Conservation (phyloP, 179 eudicot genomes). For the Silene noctiflora region DNA sequence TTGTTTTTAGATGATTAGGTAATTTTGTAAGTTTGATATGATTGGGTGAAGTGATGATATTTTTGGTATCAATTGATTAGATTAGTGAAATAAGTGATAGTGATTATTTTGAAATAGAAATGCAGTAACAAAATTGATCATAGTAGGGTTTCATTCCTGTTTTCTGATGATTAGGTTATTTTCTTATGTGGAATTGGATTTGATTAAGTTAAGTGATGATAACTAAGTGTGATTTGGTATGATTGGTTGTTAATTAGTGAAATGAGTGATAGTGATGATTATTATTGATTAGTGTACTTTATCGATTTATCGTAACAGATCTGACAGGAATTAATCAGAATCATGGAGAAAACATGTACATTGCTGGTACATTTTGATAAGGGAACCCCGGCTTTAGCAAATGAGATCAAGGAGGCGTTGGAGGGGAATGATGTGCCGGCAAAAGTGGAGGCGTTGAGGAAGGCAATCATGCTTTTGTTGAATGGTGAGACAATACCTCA, state of each 20-base stretch:
- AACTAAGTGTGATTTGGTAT: background rate
- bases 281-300: slow-evolving; percentile 8
- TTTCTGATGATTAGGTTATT: background rate
- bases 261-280: slow-evolving; percentile 7
- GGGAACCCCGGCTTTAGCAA: slow-evolving; percentile 73
- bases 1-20: background rate
- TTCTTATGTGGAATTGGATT: background rate
- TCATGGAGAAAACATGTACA: slow-evolving; percentile 71
- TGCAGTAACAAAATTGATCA: slow-evolving; percentile 1
- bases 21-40: background rate
- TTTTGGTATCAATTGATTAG: slow-evolving; percentile 1
- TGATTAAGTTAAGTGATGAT: background rate
- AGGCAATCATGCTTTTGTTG: slow-evolving; percentile 65
- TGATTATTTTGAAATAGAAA: background rate
- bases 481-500: slow-evolving; percentile 74
- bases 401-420: slow-evolving; percentile 74
- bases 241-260: slow-evolving; percentile 1
- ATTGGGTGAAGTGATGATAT: background rate
- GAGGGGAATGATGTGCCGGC: slow-evolving; percentile 60
- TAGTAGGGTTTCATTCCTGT: slow-evolving; percentile 17
- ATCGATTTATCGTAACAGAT: slow-evolving; percentile 19
- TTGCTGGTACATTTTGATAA: slow-evolving; percentile 65
- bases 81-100: slow-evolving; percentile 6
- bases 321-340: slow-evolving; percentile 14
- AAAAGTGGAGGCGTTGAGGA: slow-evolving; percentile 66